Evolutionary conservation across 1,284 basidiomycete genomes (phyloP).

Genomic region (Volvariella surrecta): DNA sequence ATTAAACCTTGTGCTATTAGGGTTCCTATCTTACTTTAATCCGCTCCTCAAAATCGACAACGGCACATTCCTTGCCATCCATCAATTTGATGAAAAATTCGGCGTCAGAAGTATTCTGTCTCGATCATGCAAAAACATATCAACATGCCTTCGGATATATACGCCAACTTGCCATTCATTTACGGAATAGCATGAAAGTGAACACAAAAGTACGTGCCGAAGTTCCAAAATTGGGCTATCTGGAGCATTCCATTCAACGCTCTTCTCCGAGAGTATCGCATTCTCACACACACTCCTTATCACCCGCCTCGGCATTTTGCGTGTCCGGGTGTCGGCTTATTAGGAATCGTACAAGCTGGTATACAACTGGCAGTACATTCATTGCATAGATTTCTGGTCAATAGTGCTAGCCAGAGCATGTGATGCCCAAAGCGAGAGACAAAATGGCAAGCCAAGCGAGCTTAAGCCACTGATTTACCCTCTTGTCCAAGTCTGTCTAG

Average conservation of each 20-base stretch:
- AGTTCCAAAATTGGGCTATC: background rate
- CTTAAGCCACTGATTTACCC: constrained; percentile 91
- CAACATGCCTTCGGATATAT: constrained; percentile 97
- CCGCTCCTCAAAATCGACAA: constrained; percentile 77
- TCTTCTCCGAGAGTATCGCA: background rate
- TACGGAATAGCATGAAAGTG: constrained; percentile 87
- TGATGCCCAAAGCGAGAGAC: constrained; percentile 44
- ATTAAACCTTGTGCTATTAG: constrained; percentile 25
- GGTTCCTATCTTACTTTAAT: constrained; percentile 83
- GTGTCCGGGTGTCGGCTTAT: constrained; percentile 4
- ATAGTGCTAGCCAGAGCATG: constrained; percentile 82
- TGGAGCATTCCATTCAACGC: background rate
- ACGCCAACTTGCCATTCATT: constrained; percentile 89
- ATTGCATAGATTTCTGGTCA: constrained; percentile 96
- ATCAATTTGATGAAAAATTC: constrained; percentile 99
- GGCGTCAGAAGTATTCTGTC: constrained; percentile 85
- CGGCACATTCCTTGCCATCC: constrained; percentile 81
- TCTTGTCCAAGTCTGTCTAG: constrained; percentile 88
- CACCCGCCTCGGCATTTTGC: constrained; percentile 12
- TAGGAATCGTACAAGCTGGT: constrained; percentile 87
- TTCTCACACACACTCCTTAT: constrained; percentile 11
- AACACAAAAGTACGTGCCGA: constrained; percentile 60
- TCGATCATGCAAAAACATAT: constrained; percentile 72
- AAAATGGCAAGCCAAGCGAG: constrained; percentile 60
- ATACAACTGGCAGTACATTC: constrained; percentile 98